Evolutionary conservation across 73 alveolate genomes (phyloP), one percentile per base, ranked within the genome.

Genomic region (Paramecium primaurelia): DNA sequence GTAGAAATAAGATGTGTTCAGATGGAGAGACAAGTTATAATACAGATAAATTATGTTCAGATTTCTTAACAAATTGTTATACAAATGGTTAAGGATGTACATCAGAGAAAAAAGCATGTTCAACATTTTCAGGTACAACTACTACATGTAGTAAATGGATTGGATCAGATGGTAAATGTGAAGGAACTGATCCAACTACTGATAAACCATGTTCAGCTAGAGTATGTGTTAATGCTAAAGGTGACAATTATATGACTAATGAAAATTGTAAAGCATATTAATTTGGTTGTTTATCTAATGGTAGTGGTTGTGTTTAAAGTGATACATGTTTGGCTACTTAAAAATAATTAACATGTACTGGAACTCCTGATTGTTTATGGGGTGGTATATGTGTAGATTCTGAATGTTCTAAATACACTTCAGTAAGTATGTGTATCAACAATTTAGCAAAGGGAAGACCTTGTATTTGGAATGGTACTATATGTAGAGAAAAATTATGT

Each of bases 251-350:
- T 80, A 14, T 18, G 28, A 5, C 91, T 0, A 80, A 80, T 80
- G 73, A 42, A 4, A 44, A 25, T 42, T 80, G 91, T 47, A 49
- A 26, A 14, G 77, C 71, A 20, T 80, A 44, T 45, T 14, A 26
- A 80, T 42, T 25, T 45, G 91, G 91, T 25, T 80, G 91, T 80
- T 30, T 80, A n/a, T 22, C 91, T 25, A 80, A 22, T 80, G 91
- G 91, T 18, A 25, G 58, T 45, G 91, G 91, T 32, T 80, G 91
- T 26, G 77, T 42, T 25, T 6, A 18, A 40, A 40, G 44, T 12
- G 47, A 32, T 3, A 34, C 58, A 2, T 73, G 87, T 73, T n/a
- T 37, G 22, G 58, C 59, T 34, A 73, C 60, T 20, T 1, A 36
- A 36, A 73, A 36, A 44, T 25, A 73, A 36, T 14, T 73, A 10